Evolutionary conservation across 208 protist species (phyloP).

Genomic region (Angomonas ambiguus): DNA sequence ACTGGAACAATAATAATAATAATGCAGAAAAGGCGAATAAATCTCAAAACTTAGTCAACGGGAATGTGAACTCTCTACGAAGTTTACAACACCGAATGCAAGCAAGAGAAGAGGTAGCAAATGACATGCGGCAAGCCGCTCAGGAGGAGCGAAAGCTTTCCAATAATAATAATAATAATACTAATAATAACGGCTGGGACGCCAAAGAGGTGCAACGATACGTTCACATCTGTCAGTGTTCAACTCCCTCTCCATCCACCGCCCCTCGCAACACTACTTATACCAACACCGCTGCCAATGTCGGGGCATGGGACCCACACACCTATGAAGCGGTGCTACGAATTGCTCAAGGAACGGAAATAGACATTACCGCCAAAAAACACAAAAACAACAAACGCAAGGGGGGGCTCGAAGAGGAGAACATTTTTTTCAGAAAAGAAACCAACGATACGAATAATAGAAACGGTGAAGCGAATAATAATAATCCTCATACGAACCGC

Average conservation of each 20-base stretch:
- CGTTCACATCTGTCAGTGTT: neutral
- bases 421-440: neutral
- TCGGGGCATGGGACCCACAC: slow-evolving; percentile 14
- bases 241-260: neutral
- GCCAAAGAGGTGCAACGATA: neutral
- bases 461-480: neutral
- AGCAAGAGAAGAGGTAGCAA: neutral
- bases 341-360: slow-evolving; percentile 32
- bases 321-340: slow-evolving; percentile 23
- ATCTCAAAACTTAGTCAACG: neutral
- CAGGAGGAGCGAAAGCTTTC: too few relatives aligned
- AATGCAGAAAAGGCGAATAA: neutral
- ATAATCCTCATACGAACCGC: too few relatives aligned
- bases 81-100: slow-evolving; percentile 5
- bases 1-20: slow-evolving; percentile 5
- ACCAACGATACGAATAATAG: neutral
- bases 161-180: neutral
- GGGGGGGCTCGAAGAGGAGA: too few relatives aligned
- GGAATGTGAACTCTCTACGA: neutral
- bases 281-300: neutral
- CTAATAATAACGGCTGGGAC: neutral
- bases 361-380: slow-evolving; percentile 54
- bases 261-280: neutral
- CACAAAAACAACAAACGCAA: too few relatives aligned
- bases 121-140: neutral